Evolutionary conservation across 768 basidiomycete genomes (phyloP).

Genomic region (Tulasnella sp.): DNA sequence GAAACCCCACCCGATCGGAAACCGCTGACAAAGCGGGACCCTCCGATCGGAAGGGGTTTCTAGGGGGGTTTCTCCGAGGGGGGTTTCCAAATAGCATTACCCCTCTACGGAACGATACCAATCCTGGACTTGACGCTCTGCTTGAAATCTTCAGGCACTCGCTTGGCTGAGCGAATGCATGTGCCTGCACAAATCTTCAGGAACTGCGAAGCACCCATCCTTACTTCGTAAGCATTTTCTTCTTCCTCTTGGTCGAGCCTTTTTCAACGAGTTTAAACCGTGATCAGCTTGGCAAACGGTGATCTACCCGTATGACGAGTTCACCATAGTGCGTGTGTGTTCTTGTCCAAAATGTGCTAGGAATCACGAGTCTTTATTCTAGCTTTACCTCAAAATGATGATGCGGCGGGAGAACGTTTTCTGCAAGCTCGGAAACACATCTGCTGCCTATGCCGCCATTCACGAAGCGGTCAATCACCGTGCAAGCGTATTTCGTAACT

Average conservation of each 20-base stretch:
- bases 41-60: too few species aligned
- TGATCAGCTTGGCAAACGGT: neutral
- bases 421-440: slow-evolving; percentile 39
- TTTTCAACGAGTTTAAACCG: neutral
- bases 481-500: neutral
- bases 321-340: neutral
- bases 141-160: neutral
- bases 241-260: too few species aligned
- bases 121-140: too few species aligned
- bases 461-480: neutral
- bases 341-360: neutral
- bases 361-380: neutral
- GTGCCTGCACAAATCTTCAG: neutral
- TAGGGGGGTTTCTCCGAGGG: too few species aligned
- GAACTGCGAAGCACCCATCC: neutral
- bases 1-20: too few species aligned
- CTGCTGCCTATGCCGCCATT: slow-evolving; percentile 35
- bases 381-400: slow-evolving; percentile 31
- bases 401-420: slow-evolving; percentile 34
- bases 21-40: too few species aligned
- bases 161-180: neutral
- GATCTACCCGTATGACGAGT: neutral
- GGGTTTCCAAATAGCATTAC: too few species aligned
- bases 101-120: too few species aligned
- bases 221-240: neutral